phyloP scores from a whole-genome alignment of 345 rosid genomes.

The Citrus mangshanensis region DNA sequence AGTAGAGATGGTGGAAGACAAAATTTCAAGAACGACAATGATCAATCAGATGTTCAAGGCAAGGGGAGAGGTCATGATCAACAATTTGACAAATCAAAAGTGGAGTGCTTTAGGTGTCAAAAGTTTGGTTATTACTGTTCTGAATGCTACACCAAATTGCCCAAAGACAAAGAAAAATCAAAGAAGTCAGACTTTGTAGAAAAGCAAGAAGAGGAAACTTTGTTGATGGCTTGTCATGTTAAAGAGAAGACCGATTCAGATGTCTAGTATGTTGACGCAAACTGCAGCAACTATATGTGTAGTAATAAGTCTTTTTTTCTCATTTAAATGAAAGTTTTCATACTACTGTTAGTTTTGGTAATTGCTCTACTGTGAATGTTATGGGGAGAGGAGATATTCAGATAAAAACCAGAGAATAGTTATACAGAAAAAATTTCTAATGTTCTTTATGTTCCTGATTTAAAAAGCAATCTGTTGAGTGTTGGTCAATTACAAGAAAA shows the following conservation, averaged over 20 bases:
- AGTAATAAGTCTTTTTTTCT: background rate
- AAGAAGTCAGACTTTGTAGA: background rate
- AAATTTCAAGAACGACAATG: too few relatives aligned
- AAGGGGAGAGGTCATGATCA: background rate
- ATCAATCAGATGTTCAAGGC: too few relatives aligned
- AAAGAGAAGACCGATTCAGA: background rate
- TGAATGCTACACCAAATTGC: background rate
- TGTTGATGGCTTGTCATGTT: background rate
- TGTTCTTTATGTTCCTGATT: background rate
- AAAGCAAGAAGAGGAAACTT: background rate
- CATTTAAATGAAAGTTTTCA: background rate
- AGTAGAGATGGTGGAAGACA: too few relatives aligned
- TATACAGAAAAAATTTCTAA: background rate
- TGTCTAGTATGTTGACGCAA: too few relatives aligned
- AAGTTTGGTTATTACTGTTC: background rate
- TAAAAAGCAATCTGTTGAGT: too few relatives aligned
- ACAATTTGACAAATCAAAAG: background rate
- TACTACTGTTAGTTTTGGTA: background rate
- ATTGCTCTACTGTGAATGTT: background rate
- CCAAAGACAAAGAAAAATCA: background rate
- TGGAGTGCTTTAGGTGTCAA: conserved; percentile 1
- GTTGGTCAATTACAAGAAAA: too few relatives aligned
- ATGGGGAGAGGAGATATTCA: background rate
- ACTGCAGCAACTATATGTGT: background rate
- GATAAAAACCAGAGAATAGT: background rate